A percentile compares a stretch with the other conserved stretches of the same genome.
These are phyloP conservation scores for Alternaria sp. DNA, from an alignment of 2,329 filamentous ascomycete genomes.

Conservation along the genomic window DNA sequence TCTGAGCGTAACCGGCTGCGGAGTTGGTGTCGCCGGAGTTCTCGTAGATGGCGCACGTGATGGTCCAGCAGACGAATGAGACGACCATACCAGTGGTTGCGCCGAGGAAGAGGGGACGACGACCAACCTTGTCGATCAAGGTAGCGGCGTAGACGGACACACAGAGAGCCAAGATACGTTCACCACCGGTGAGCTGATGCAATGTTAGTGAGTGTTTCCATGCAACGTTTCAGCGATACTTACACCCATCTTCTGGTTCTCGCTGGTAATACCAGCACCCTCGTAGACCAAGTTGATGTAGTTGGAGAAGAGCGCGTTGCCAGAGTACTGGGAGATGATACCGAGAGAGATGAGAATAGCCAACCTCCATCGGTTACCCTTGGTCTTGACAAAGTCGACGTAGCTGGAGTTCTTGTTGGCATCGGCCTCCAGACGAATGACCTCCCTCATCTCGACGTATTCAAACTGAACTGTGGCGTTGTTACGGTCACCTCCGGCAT, in stretches of 20 bases:
- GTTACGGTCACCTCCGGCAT: slow-evolving; percentile 65
- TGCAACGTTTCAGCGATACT: slow-evolving; percentile 33
- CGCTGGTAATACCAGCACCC: slow-evolving; percentile 64
- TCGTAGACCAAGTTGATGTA: slow-evolving; percentile 69
- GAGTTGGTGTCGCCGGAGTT: slow-evolving; percentile 41
- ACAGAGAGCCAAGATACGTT: slow-evolving; percentile 64
- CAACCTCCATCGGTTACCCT: slow-evolving; percentile 70
- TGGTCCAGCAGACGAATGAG: slow-evolving; percentile 48
- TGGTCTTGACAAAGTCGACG: slow-evolving; percentile 66
- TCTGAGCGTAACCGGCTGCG: slow-evolving; percentile 53
- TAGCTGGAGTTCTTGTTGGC: slow-evolving; percentile 60
- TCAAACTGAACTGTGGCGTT: slow-evolving; percentile 70
- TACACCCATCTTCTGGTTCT: slow-evolving; percentile 44
- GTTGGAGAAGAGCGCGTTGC: slow-evolving; percentile 71
- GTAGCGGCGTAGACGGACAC: slow-evolving; percentile 64
- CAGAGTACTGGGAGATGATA: slow-evolving; percentile 71
- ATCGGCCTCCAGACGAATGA: slow-evolving; percentile 63
- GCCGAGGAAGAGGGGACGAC: slow-evolving; percentile 63
- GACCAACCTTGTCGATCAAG: slow-evolving; percentile 62
- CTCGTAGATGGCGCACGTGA: slow-evolving; percentile 36
- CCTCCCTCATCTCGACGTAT: slow-evolving; percentile 70
- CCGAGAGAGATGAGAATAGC: slow-evolving; percentile 68
- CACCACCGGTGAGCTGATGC: slow-evolving; percentile 51
- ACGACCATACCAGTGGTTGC: slow-evolving; percentile 47
- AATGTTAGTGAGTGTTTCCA: slow-evolving; percentile 5